Percentiles rank a stretch among this genome's conserved stretches.
Evolutionary conservation across 2,329 filamentous ascomycete species (phyloP).

Genomic region (Beauveria sp.): DNA sequence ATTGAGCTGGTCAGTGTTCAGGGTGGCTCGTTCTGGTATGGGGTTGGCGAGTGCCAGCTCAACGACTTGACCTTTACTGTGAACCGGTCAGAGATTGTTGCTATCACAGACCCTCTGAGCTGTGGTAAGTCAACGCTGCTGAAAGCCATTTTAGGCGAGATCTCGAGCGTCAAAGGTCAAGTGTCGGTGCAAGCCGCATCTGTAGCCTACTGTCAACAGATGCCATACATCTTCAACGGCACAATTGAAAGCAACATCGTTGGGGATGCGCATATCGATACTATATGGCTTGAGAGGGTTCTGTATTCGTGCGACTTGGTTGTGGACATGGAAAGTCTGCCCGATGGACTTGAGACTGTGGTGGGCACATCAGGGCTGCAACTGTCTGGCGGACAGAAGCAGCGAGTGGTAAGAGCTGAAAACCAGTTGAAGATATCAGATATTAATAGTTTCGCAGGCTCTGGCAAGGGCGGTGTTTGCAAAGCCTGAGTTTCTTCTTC

Average conservation of each 20-base stretch:
- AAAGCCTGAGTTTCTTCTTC: slow-evolving; percentile 1
- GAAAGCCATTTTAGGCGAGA: neutral
- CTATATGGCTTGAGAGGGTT: neutral
- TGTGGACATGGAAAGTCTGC: neutral
- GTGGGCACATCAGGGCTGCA: slow-evolving; percentile 3
- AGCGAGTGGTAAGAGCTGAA: neutral
- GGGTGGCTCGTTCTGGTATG: neutral
- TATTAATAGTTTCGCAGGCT: slow-evolving; percentile 11
- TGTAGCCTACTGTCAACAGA: slow-evolving; percentile 1
- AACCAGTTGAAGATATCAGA: neutral
- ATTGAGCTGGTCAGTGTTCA: neutral
- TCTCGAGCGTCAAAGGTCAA: neutral
- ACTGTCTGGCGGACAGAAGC: slow-evolving; percentile 6
- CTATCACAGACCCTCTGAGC: neutral
- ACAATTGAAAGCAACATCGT: neutral
- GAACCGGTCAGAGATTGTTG: neutral
- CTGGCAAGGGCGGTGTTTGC: neutral
- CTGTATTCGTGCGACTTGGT: neutral
- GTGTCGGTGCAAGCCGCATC: neutral
- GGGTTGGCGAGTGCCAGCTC: neutral
- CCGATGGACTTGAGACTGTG: neutral
- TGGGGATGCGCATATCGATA: neutral
- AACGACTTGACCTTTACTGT: slow-evolving; percentile 1
- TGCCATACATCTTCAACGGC: slow-evolving; percentile 2
- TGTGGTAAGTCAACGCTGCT: slow-evolving; percentile 3